Percentiles rank a stretch among this genome's conserved stretches.
These are phyloP conservation scores for Vaccinium darrowii DNA, from an alignment of 148 eudicot genomes.

Conservation along the genomic window DNA sequence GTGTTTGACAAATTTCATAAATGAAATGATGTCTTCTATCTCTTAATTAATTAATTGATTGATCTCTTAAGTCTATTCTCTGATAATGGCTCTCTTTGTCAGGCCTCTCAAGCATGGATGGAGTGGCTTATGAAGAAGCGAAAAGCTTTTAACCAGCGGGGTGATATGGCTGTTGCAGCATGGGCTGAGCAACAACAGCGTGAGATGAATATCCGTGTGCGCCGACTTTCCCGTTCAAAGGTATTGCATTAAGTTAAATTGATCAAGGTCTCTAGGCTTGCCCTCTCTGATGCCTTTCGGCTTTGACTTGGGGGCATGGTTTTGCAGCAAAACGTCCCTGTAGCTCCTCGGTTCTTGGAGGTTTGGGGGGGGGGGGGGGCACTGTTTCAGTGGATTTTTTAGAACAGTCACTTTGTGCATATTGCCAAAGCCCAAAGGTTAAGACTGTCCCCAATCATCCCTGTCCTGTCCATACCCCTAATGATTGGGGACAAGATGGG, in stretches of 20 bases:
- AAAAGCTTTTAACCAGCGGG: slow-evolving; percentile 91
- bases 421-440: no score
- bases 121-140: slow-evolving; percentile 93
- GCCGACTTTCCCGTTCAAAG: slow-evolving; percentile 89
- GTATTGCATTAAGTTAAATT: slow-evolving; percentile 25
- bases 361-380: no score
- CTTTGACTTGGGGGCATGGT: no score
- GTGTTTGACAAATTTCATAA: neutral
- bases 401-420: no score
- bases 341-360: no score
- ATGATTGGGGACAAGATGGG: no score
- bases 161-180: slow-evolving; percentile 97
- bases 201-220: slow-evolving; percentile 76
- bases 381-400: no score
- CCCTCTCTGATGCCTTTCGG: no score
- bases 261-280: no score
- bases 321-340: no score
- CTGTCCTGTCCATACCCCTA: no score
- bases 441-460: no score
- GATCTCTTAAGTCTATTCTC: neutral
- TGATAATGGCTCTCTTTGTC: slow-evolving; percentile 12
- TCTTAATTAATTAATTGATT: neutral
- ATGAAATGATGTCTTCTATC: neutral
- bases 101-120: slow-evolving; percentile 99
- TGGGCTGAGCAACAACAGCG: slow-evolving; percentile 99